phyloP scores from a whole-genome alignment of 2,329 filamentous ascomycete species.

The Pleoardoris graminearum region DNA sequence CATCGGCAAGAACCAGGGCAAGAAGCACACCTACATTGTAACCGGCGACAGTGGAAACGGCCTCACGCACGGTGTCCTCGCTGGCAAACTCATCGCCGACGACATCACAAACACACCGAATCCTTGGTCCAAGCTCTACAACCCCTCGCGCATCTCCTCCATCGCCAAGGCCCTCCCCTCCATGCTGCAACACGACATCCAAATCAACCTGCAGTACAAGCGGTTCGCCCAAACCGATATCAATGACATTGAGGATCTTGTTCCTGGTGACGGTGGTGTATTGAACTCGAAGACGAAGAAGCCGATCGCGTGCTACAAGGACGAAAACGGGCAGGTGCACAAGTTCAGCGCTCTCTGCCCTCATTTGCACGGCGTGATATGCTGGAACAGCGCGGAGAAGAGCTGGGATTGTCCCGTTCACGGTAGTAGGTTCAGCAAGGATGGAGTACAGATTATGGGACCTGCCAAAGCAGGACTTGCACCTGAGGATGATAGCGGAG shows the following conservation, averaged over 20 bases:
- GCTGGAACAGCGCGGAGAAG: constrained; percentile 55
- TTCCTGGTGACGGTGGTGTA: constrained; percentile 55
- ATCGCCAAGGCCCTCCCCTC: constrained; percentile 51
- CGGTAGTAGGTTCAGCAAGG: constrained; percentile 49
- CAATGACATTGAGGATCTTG: constrained; percentile 60
- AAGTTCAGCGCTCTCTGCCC: constrained; percentile 60
- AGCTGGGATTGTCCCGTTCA: constrained; percentile 56
- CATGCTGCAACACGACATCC: constrained; percentile 57
- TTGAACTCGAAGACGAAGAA: constrained; percentile 53
- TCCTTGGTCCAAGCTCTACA: constrained; percentile 56
- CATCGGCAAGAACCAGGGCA: constrained; percentile 60
- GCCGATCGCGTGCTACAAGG: constrained; percentile 61
- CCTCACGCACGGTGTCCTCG: constrained; percentile 60
- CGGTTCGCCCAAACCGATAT: constrained; percentile 59
- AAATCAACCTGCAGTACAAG: constrained; percentile 62
- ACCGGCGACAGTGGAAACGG: constrained; percentile 63
- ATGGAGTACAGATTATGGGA: constrained; percentile 48
- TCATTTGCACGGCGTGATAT: constrained; percentile 59
- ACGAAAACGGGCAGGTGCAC: constrained; percentile 55
- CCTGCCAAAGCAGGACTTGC: constrained; percentile 45
- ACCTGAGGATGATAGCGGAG: constrained; percentile 35
- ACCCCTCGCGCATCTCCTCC: constrained; percentile 52
- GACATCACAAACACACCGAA: constrained; percentile 57
- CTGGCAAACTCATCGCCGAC: constrained; percentile 57
- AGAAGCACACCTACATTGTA: constrained; percentile 56